Base-by-base conservation (phyloP, 805 yeast species). In the Clavispora vitiphila region DNA sequence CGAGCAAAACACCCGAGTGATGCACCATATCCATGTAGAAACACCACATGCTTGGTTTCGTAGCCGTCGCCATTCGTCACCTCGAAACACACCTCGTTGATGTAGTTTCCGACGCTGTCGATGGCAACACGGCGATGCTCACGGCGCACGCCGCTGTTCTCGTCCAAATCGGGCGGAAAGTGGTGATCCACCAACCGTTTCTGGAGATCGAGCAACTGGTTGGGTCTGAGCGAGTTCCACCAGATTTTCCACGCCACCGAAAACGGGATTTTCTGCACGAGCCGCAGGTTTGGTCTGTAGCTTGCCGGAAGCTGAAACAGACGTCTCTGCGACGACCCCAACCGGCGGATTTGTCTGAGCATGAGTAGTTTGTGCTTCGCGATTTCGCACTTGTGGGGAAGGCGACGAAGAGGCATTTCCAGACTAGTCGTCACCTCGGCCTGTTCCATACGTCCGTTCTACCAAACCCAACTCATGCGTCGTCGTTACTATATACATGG, bases 21-120 rank as follows among this genome's bases (percentile, higher is more conserved):
- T 1, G 82, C 80, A 0, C 78, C 82, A 55, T 74, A 77, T 0
- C 83, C 83, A 51, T 77, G 83, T 16, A 77, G 42, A 60, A 77
- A 69, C 3, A 76, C 81, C 18, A 77, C 46, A 53, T 76, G 65
- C 43, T 62, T 74, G 1, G 62, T 55, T 3, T 42, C 42, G 9
- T 42, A 48, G 1, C 26, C 27, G 4, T 57, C 46, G 40, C 54
- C 47, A 40, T 68, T 64, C 16, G 44, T 46, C 16, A 70, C 52
- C 23, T 56, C 57, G 29, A 69, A 59, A 15, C 55, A 49, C 15
- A 70, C 49, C 44, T 68, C 71, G 42, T 67, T 70, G 29, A 70
- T 61, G 41, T 47, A 43, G 42, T 67, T 62, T 3, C 49, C 59
- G 39, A 49, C 38, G 2, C 44, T 44, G 47, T 60, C 68, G 8